Conservation (phyloP, 78 protist species). For the Polysphondylium violaceum region DNA sequence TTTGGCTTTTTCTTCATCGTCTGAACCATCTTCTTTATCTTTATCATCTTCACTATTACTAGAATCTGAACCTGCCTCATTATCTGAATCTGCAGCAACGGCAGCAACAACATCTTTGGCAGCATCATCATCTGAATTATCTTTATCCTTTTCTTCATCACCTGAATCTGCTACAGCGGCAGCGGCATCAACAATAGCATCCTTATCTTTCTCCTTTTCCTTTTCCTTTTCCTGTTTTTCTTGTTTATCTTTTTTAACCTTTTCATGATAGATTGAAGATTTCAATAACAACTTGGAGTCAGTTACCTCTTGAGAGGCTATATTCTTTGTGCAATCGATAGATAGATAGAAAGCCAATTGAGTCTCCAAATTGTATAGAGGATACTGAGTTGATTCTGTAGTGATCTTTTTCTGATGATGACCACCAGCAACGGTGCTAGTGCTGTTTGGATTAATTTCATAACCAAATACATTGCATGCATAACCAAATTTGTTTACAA, state of each 20-base stretch:
- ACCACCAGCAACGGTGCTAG: neutral
- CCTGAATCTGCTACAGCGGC: neutral
- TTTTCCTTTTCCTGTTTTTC: neutral
- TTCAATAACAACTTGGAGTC: neutral
- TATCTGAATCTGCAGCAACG: neutral
- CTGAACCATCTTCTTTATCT: conserved; percentile 2
- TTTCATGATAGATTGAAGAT: neutral
- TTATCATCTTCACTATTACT: neutral
- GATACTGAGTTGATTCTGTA: neutral
- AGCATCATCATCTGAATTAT: neutral
- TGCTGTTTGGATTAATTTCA: neutral
- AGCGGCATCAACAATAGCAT: neutral
- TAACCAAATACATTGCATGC: conserved; percentile 25
- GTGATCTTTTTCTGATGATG: no score
- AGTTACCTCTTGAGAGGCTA: neutral
- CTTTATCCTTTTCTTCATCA: conserved; percentile 13
- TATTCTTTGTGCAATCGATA: neutral
- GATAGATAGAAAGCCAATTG: conserved; percentile 42
- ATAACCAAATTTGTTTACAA: conserved; percentile 19
- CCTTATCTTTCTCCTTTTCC: neutral
- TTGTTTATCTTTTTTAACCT: neutral
- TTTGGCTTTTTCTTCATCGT: neutral
- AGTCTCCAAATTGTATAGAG: conserved; percentile 14
- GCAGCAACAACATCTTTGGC: neutral
- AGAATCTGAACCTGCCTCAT: no score